Base-by-base conservation (phyloP, 139 green algal genomes). In the Closterium sp. region DNA sequence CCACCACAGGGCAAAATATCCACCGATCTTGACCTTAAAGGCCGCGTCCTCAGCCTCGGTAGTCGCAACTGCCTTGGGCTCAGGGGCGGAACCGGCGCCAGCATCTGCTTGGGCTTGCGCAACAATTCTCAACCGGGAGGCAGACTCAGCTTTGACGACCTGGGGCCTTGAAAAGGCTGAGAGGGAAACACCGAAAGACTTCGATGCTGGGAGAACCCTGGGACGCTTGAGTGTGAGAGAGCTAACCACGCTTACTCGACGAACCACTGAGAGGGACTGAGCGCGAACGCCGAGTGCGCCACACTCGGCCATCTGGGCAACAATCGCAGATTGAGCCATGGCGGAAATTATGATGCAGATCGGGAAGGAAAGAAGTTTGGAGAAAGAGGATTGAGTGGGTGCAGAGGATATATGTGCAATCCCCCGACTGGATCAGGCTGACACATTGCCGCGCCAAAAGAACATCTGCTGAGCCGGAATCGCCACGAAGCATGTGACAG, bases 1-100 rank as follows among this genome's bases (percentile, higher is more conserved):
- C 91, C 99, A 99, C 98, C 98, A 99, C 9, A 94, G 88, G 16
- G 87, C 96, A 92, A 99, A 99, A 35, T 99, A 92, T 0, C 38
- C 28, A 4, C 95, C 97, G 21, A 99, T 94, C 90, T 93, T 93
- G 35, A 88, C 6, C 64, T 91, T 93, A 4, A 38, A 34, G 1
- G 23, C 36, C 30, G 30, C 8, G 12, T 94, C 91, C 33, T 94
- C 91, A 21, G 86, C 90, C 31, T 93, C 90, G 33, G 89, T 66
- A 55, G 87, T 69, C 7, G 83, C 16, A 2, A 86, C 30, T 34
- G 83, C 83, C 30, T 34, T 86, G 23, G 33, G 28, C 25, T 35
- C 32, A 35, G 30, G 31, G 21, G 31, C 12, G 33, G 25, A 35
- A 34, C 31, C 84, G 4, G 31, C 84, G 25, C 30, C 31, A 30